These are phyloP conservation scores for Vitis riparia DNA, from an alignment of 164 flowering plant species.

Conservation along the genomic window DNA sequence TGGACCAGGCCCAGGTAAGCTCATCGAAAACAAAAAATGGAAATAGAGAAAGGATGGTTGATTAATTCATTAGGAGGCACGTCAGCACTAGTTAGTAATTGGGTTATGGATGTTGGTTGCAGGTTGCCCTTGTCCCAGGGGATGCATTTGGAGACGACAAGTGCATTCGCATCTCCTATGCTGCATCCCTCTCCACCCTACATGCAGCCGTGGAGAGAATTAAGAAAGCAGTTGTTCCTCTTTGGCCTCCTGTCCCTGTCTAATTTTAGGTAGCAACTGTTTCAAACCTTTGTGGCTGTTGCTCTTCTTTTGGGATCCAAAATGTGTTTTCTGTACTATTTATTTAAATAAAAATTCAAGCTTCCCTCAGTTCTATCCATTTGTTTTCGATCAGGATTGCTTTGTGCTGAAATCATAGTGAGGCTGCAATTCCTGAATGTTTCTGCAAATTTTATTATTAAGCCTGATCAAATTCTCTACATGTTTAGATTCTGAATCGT, in stretches of 20 bases:
- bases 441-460: too few relatives aligned
- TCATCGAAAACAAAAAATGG: not conserved
- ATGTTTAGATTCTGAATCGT: too few relatives aligned
- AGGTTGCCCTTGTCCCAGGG: slow-evolving; percentile 98
- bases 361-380: not conserved
- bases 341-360: not conserved
- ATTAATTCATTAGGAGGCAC: not conserved
- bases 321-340: not conserved
- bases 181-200: slow-evolving; percentile 72
- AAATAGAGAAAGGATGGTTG: too few relatives aligned
- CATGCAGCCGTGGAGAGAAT: slow-evolving; percentile 77
- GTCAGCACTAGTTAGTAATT: not conserved
- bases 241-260: slow-evolving; percentile 55
- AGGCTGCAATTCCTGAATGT: too few relatives aligned
- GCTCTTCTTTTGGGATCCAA: not conserved
- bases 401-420: not conserved
- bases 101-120: slow-evolving; percentile 4
- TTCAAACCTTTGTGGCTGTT: not conserved
- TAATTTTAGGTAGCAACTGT: slow-evolving; percentile 13
- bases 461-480: too few relatives aligned
- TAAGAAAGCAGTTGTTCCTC: slow-evolving; percentile 54
- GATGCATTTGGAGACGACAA: slow-evolving; percentile 94
- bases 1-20: slow-evolving; percentile 81
- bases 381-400: not conserved
- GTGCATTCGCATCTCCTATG: slow-evolving; percentile 92